phyloP scores from a whole-genome alignment of 352 stramenopile genomes.

The Phytophthora syringae region DNA sequence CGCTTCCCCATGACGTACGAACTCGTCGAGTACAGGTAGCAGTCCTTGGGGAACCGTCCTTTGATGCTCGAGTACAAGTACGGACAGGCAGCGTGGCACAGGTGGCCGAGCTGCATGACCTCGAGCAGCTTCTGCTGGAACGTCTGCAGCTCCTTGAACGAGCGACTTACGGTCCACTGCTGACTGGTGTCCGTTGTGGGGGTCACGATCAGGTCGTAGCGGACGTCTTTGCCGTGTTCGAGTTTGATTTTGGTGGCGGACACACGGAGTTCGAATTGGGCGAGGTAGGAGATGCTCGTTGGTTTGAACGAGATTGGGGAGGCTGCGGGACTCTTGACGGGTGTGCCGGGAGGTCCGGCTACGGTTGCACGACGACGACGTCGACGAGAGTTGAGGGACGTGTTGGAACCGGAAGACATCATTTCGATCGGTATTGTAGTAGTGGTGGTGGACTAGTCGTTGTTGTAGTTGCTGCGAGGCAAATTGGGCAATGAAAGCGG shows the following conservation, averaged over 20 bases:
- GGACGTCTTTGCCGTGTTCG: constrained; percentile 42
- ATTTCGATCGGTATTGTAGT: not conserved
- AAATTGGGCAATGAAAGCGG: constrained; percentile 29
- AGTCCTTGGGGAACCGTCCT: constrained; percentile 67
- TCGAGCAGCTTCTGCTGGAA: constrained; percentile 43
- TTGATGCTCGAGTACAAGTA: constrained; percentile 74
- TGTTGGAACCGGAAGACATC: constrained; percentile 30
- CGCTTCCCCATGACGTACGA: constrained; percentile 43
- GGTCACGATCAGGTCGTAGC: constrained; percentile 54
- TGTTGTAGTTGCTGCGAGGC: constrained; percentile 15
- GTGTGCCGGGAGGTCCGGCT: constrained; percentile 13
- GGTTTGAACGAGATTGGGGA: constrained; percentile 26
- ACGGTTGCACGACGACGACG: constrained; percentile 24
- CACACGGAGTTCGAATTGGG: constrained; percentile 43
- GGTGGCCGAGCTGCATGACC: constrained; percentile 61
- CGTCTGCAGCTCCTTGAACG: constrained; percentile 55
- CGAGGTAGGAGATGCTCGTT: constrained; percentile 34
- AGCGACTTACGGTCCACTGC: constrained; percentile 47
- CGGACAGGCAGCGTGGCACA: constrained; percentile 54
- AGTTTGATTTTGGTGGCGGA: constrained; percentile 24
- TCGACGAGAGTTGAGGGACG: constrained; percentile 28
- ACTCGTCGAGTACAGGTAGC: constrained; percentile 52
- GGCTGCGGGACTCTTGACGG: constrained; percentile 14
- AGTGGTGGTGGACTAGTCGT: not conserved
- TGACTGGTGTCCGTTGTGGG: constrained; percentile 40